Base-by-base conservation (phyloP, 2,329 filamentous ascomycete species). In the Ceratocystis colombiana region DNA sequence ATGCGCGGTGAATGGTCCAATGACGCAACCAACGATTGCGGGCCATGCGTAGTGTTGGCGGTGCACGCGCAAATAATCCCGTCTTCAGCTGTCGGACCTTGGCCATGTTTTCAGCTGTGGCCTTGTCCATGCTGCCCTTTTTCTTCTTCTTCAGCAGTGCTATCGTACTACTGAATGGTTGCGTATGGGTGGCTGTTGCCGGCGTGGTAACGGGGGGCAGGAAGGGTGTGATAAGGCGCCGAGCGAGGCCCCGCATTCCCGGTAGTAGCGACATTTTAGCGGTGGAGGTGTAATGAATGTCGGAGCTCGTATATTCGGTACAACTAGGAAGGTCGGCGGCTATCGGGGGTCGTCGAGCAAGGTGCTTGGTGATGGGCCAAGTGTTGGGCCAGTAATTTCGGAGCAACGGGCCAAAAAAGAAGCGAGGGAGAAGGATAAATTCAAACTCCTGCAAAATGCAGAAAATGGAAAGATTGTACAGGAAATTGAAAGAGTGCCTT, bases 1-100 rank as follows among this genome's bases (percentile, higher is more conserved):
- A 97, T 25, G 93, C 93, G 71, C 94, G 91, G 80, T 97, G 92
- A 76, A 99, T 97, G 64, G 94, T 97, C 94, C 94, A 99, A 81
- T 99, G 94, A 61, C 94, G 89, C 70, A 99, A 85, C 76, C 86
- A 84, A 66, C 94, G 87, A 76, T 88, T 88, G 71, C 93, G 90
- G 50, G 85, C 90, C 83, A 97, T 92, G 72, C 90, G 88, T 70
- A 99, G 84, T 0, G 94, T 92, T 0, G 83, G 78, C 4, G 82
- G 82, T 0, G 79, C 78, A n/a, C 74, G 74, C 37, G 79, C 78
- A 70, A 80, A 79, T 74, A 80, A 79, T 69, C 80, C 79, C 64
- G 76, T 72, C 67, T 76, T 77, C 67, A 82, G 75, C 67, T 77
- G 78, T 62, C 73, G 70, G 71, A 82, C 68, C 69, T 75, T 75